Evolutionary conservation across 2,329 filamentous ascomycete species (phyloP).

Genomic region (Berkeleyomyces basicola): DNA sequence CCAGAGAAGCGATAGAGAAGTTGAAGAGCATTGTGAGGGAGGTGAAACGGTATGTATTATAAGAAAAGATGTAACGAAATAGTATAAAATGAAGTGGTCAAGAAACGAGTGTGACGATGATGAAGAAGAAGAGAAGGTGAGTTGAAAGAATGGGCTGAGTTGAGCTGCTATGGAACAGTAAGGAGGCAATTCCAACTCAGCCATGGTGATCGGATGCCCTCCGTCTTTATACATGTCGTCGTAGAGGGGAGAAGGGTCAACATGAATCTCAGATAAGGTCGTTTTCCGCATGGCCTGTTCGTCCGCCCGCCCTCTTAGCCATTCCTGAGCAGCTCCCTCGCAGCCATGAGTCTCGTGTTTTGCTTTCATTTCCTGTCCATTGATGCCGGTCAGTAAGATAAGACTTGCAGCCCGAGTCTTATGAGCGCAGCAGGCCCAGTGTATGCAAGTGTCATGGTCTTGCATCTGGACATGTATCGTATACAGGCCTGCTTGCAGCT

Average conservation of each 20-base stretch:
- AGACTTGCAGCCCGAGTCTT: background rate
- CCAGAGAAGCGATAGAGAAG: slow-evolving; percentile 2
- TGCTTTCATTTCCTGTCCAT: slow-evolving; percentile 5
- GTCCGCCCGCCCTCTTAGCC: background rate
- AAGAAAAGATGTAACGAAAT: background rate
- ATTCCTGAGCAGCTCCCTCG: slow-evolving; percentile 1
- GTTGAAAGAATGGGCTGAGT: slow-evolving; percentile 6
- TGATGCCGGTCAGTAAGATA: background rate
- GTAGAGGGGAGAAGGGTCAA: background rate
- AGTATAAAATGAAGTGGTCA: background rate
- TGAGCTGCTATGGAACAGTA: background rate
- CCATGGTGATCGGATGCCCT: background rate
- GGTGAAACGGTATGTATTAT: background rate
- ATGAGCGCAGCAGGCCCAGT: background rate
- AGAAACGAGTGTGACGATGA: background rate
- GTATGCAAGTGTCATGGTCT: background rate
- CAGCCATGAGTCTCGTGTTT: slow-evolving; percentile 1
- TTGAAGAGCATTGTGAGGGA: slow-evolving; percentile 12
- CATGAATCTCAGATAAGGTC: background rate
- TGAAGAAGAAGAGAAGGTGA: slow-evolving; percentile 1
- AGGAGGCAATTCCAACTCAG: background rate
- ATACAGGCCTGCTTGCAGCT: no score
- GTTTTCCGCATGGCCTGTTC: background rate
- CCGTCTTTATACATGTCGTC: background rate
- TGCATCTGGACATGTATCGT: background rate